Base-by-base conservation (phyloP, 805 yeast species). In the Metschnikowia koreensis region DNA sequence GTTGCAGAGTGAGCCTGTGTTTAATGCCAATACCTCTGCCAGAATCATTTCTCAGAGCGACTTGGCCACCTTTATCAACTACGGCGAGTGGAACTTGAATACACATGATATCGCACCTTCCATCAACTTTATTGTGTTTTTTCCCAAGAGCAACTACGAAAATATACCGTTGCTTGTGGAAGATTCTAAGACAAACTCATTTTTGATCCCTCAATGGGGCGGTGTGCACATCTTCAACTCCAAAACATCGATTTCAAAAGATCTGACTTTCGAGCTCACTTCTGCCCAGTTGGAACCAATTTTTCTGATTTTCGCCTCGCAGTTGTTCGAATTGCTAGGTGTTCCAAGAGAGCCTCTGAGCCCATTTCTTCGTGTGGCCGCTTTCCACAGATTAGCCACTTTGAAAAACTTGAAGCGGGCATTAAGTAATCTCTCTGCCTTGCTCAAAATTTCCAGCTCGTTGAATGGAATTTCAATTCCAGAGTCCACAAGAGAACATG, bases 181-280 rank as follows among this genome's bases (percentile, higher is more conserved):
- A 42, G 69, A 76, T 50, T 76, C 75, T 6, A 49, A 48, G 61
- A 71, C 83, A 44, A 85, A 79, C 65, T 82, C 84, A 49, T 91
- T 86, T 62, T 67, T 87, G 43, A 81, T 93, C 22, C 96, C 97
- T 7, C 96, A 88, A 68, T 92, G 96, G 89, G 96, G 94, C 10
- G 97, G 97, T 55, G 81, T 89, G 51, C 67, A 72, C 61, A 71
- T 86, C 56, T 63, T 71, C 65, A 76, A 85, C 61, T 64, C 69
- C 36, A 53, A 66, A n/a, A 51, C 66, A 38, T 69, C 70, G 13
- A 34, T 56, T 41, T 39, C 57, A 31, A 41, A 40, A 9, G 62
- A 56, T 6, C 44, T 51, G 15, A 45, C 51, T 8, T 54, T 66
- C 40, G 56, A 59, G 2, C 57, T 85, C n/a, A 59, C 68, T 1